Base-by-base conservation (phyloP, 2,329 filamentous ascomycete genomes). In the Colletotrichum australisinense region DNA sequence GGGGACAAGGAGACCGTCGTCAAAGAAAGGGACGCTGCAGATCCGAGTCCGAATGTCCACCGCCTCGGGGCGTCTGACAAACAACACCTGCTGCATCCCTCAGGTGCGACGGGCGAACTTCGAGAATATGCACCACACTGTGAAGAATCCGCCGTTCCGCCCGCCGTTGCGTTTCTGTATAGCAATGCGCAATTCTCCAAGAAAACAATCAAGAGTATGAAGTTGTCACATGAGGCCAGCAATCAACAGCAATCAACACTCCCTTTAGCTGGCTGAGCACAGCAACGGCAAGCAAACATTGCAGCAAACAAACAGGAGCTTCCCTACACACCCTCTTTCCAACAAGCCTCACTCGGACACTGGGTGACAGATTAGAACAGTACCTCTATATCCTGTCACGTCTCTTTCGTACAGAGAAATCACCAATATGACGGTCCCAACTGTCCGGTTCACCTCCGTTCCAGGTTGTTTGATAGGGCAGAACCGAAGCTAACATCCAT, bases 361-460 rank as follows among this genome's bases (percentile, higher is more conserved):
- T 6, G 1, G 7, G 16, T 49, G 16, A 58, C 32, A 42, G 7
- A 26, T 35, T 7, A 30, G 24, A 16, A 3, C 46, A 42, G 58
- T 32, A 46, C 59, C 63, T 64, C 70, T 11, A 26, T 12, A 9
- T 22, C 32, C 32, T 26, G 53, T 68, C 32, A 59, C 55, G n/a
- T 68, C 24, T 59, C 58, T n/a, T 46, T 11, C 32, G 5, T 46
- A 52, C 12, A 53, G 19, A 24, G 32, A 38, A 55, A 42, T 59
- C 55, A 60, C 57, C 58, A 72, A 63, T 38, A 24, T 35, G 26
- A n/a, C 8, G 59, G 66, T 32, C 55, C 70, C 70, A 53, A 69
- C 53, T 64, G 66, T 49, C 42, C n/a, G 70, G 70, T 65, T 56
- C 70, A 30, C 57, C 22, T 35, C 16, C 11, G 4, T 14, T 49